Evolutionary conservation across 1,139 yeast genomes (phyloP), one percentile per base, ranked within the genome.

Genomic region (Maudiozyma humilis): DNA sequence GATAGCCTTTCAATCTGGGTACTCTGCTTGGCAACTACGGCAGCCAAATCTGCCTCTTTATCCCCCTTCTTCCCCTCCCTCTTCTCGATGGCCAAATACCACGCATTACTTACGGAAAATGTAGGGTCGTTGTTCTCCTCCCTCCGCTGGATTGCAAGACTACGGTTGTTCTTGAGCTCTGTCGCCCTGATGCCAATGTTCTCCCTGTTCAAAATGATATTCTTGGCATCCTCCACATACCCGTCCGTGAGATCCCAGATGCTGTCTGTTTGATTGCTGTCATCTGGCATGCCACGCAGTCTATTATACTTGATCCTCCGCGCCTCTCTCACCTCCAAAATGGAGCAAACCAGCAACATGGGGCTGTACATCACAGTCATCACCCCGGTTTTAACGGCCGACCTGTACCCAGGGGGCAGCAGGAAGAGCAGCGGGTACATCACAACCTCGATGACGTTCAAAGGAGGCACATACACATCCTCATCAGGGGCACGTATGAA

Each of bases 171-270:
- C 69, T 64, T 56, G 62, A 70, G 48, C 63, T 70, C 46, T 64
- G 73, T 29, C 61, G 71, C 51, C 60, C 70, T 65, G 65, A 49
- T 50, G 60, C 60, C 20, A n/a, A 63, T 62, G 17, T 45, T 45
- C 2, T 49, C 51, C 34, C 56, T 60, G n/a, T 54, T 47, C 13
- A 57, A 51, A 33, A 62, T 57, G 2, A 61, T 43, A 37, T 18
- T 30, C 4, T 65, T 66, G 14, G 56, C 60, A 33, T 65, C 70
- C 41, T 72, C 75, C 15, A 56, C 52, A 56, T 72, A 86, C 0
- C 95, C 95, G 61, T 86, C 95, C 8, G 82, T 75, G 53, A 86
- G 68, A 53, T 82, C 86, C 94, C 95, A 86, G 57, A 82, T 89
- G 15, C 81, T 73, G 54, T 87, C 87, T 32, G 69, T 59, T 56